phyloP scores from a whole-genome alignment of 2,329 filamentous ascomycete genomes.

The Talaromyces amestolkiae region DNA sequence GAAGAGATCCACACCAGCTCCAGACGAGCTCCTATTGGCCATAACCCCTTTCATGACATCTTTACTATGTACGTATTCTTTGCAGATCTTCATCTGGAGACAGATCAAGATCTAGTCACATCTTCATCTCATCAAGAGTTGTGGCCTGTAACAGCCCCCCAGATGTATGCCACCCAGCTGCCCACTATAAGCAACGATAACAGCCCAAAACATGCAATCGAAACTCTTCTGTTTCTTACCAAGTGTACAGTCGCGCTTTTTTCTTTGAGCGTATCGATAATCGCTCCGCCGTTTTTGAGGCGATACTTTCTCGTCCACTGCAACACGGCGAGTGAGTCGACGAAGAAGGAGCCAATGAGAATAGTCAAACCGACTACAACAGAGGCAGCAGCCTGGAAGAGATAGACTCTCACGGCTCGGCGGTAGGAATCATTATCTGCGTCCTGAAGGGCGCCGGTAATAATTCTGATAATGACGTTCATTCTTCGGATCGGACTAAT shows the following conservation, averaged over 20 bases:
- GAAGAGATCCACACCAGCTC: not conserved
- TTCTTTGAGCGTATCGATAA: slow-evolving; percentile 46
- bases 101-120: not conserved
- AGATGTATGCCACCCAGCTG: slow-evolving; percentile 55
- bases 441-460: slow-evolving; percentile 60
- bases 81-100: not conserved
- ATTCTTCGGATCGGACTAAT: slow-evolving; percentile 42
- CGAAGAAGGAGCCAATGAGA: slow-evolving; percentile 39
- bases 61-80: no score
- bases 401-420: slow-evolving; percentile 56
- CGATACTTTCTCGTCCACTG: slow-evolving; percentile 61
- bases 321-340: slow-evolving; percentile 48
- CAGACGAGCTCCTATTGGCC: not conserved
- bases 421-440: slow-evolving; percentile 56
- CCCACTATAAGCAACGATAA: slow-evolving; percentile 52
- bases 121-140: slow-evolving; percentile 28
- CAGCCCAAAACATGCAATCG: slow-evolving; percentile 44
- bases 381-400: slow-evolving; percentile 52
- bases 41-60: not conserved
- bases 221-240: slow-evolving; percentile 43
- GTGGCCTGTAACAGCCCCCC: slow-evolving; percentile 57
- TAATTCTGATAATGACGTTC: slow-evolving; percentile 59
- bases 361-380: slow-evolving; percentile 47
- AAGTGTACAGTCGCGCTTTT: slow-evolving; percentile 40
- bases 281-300: slow-evolving; percentile 42